These are phyloP conservation scores for Metschnikowia continentalis DNA, from an alignment of 805 yeast species.

Conservation along the genomic window DNA sequence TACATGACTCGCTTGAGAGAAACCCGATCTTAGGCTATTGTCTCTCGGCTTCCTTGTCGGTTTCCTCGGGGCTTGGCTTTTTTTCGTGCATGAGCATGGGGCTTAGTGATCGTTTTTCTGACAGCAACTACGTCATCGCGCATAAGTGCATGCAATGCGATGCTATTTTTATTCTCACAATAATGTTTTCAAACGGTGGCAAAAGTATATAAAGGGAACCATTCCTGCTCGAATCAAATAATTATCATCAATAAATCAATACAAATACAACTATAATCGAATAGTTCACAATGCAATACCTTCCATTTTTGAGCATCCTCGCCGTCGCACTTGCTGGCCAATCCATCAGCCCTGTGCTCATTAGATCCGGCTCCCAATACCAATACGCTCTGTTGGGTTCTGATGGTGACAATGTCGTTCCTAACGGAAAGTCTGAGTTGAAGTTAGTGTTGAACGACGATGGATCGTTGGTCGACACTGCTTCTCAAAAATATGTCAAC, in stretches of 20 bases:
- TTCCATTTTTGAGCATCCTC: background rate
- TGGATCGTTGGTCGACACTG: background rate
- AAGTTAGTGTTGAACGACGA: background rate
- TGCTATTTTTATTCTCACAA: background rate
- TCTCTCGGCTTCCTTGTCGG: background rate
- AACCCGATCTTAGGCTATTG: background rate
- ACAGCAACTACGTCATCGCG: background rate
- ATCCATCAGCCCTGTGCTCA: background rate
- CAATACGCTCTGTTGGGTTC: background rate
- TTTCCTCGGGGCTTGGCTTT: background rate
- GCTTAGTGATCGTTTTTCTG: background rate
- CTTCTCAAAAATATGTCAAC: slow-evolving; percentile 4
- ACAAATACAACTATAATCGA: background rate
- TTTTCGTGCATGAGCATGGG: background rate
- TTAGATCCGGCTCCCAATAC: background rate
- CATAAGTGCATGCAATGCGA: background rate
- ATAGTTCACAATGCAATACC: background rate
- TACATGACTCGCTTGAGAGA: too few species aligned
- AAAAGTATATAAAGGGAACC: background rate
- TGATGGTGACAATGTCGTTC: background rate
- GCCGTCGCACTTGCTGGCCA: background rate
- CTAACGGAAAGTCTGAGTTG: background rate
- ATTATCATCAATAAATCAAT: background rate
- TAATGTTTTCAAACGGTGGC: background rate
- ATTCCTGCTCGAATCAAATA: background rate